phyloP scores from a whole-genome alignment of 2,329 filamentous ascomycete genomes.

The Epicoccum sorghinum region DNA sequence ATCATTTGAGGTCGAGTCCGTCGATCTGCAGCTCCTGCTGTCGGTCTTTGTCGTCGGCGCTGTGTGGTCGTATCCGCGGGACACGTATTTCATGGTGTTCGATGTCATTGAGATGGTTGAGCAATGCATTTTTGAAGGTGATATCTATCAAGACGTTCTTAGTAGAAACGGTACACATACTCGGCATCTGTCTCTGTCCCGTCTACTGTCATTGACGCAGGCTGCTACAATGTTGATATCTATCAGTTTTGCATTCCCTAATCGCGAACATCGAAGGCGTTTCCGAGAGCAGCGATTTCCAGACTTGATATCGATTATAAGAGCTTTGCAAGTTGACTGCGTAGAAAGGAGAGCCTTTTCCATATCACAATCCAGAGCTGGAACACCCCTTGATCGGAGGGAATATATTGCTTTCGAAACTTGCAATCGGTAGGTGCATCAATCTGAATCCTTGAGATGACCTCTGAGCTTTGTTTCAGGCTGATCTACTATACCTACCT shows the following conservation, averaged over 20 bases:
- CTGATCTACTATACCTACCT: conserved; percentile 3
- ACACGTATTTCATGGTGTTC: conserved; percentile 6
- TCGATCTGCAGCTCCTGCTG: not conserved
- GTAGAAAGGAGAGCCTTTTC: too few species aligned
- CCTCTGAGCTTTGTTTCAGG: not conserved
- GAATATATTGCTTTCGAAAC: not conserved
- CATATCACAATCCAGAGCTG: too few species aligned
- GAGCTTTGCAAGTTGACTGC: not conserved
- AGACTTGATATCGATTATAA: not conserved
- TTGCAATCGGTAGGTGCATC: not conserved
- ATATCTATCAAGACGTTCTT: not conserved
- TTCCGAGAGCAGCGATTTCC: not conserved
- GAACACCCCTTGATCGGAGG: not conserved
- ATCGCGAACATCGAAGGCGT: not conserved
- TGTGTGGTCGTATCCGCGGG: conserved; percentile 5
- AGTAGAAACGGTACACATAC: not conserved
- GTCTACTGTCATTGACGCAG: not conserved
- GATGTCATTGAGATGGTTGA: not conserved
- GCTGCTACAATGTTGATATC: conserved; percentile 6
- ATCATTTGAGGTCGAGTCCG: not conserved
- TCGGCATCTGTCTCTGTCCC: not conserved
- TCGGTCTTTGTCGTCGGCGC: not conserved
- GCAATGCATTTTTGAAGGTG: not conserved
- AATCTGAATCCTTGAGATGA: not conserved
- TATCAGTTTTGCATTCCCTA: conserved; percentile 2